Base-by-base conservation (phyloP, 352 stramenopile species). In the Phytophthora uliginosa region DNA sequence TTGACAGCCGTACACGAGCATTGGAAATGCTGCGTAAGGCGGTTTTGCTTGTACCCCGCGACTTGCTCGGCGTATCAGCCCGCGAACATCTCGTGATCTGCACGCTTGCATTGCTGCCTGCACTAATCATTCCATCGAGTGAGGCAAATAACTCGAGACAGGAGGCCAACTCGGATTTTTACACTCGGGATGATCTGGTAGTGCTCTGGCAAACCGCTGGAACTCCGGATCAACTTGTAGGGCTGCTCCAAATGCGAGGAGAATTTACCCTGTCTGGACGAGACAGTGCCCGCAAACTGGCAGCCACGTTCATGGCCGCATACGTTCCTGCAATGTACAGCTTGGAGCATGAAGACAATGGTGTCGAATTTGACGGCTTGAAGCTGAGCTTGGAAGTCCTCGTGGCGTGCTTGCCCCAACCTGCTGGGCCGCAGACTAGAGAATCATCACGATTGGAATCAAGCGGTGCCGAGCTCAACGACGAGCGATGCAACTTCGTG, bases 81-180 rank as follows among this genome's bases (percentile, higher is more conserved):
- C 45, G 45, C 10, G 82, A 92, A 58, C 81, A 90, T 31, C 31
- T 84, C 2, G 45, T 84, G 13, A 81, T 90, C 47, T 87, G 69
- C 48, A 84, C 83, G 2, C 68, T 86, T 9, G 59, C 62, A 20
- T 55, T 91, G 33, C 28, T 84, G 0, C 85, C 84, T 7, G 63
- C 64, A 7, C 53, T 93, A 24, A 36, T 31, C 7, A 26, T 62
- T 20, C 59, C 69, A 7, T 61, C 48, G 7, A 38, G 13, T 15
- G n/a, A 55, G 13, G 48, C 31, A 7, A 40, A 56, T 36, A 54
- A n/a, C 20, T 10, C 59, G 7, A 54, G 12, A 26, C 40, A 8
- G 22, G 55, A 76, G 22, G 66, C 68, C 9, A 24, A 64, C 18
- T 59, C 13, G 13, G 18, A 66, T 31, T 36, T 0, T 18, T 34